Evolutionary conservation across 2,329 filamentous ascomycete genomes (phyloP).

Genomic region (Trichothecium roseum): DNA sequence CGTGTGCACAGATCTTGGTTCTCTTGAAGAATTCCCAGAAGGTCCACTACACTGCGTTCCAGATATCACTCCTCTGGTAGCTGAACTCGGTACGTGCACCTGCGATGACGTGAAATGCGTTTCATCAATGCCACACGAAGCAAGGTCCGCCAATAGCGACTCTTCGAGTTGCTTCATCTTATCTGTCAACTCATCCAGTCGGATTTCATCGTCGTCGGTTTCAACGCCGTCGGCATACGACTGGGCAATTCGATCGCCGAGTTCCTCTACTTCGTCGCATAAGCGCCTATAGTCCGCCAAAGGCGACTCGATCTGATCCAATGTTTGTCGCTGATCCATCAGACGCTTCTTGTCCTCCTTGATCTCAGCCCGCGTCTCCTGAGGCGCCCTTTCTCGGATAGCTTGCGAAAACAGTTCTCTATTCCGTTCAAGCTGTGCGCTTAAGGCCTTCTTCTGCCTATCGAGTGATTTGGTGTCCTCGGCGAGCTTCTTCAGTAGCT

Average conservation of each 20-base stretch:
- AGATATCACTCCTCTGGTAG: constrained; percentile 3
- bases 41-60: not conserved
- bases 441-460: constrained; percentile 17
- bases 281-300: constrained; percentile 31
- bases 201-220: constrained; percentile 39
- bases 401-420: constrained; percentile 35
- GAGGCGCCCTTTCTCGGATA: constrained; percentile 34
- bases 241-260: constrained; percentile 35
- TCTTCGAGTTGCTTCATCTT: constrained; percentile 33
- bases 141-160: constrained; percentile 27
- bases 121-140: constrained; percentile 34
- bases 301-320: constrained; percentile 30
- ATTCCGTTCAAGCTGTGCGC: constrained; percentile 34
- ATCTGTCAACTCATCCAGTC: constrained; percentile 36
- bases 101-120: constrained; percentile 21
- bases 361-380: constrained; percentile 33
- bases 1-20: not conserved
- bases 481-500: not conserved
- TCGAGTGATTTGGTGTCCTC: not conserved
- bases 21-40: not conserved
- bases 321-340: constrained; percentile 31
- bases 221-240: constrained; percentile 40
- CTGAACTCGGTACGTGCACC: constrained; percentile 5
- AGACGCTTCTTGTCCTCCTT: constrained; percentile 39
- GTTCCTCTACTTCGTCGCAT: constrained; percentile 29